phyloP scores from a whole-genome alignment of 495 filamentous ascomycete genomes.

The Podospora pseudoanserina region DNA sequence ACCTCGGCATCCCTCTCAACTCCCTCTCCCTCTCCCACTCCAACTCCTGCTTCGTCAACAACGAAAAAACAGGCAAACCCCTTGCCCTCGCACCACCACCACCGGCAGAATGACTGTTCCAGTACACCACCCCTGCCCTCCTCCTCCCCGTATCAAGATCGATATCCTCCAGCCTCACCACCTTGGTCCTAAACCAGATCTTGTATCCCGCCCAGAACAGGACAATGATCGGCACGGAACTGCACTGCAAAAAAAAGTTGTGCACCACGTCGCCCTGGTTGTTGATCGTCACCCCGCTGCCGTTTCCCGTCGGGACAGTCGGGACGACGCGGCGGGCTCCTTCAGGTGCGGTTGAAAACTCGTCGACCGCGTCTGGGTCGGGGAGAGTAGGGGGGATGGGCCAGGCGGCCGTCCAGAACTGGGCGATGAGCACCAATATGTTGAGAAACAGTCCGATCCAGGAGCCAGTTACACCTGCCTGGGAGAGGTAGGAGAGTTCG shows the following conservation, averaged over 20 bases:
- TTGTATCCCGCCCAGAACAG: constrained; percentile 76
- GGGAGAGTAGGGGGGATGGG: constrained; percentile 48
- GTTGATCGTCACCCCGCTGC: constrained; percentile 10
- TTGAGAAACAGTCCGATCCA: constrained; percentile 83
- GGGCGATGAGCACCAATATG: constrained; percentile 74
- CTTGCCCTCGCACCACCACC: not conserved
- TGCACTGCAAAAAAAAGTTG: constrained; percentile 74
- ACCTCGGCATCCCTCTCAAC: constrained; percentile 66
- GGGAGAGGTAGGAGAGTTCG: constrained; percentile 77
- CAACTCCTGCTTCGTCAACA: constrained; percentile 49
- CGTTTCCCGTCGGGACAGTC: constrained; percentile 41
- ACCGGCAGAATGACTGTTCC: no score
- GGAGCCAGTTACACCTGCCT: constrained; percentile 76
- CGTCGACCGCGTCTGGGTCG: constrained; percentile 32
- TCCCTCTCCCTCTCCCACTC: constrained; percentile 55
- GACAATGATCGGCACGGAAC: constrained; percentile 80
- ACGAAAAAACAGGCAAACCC: constrained; percentile 58
- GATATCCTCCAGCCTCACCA: constrained; percentile 66
- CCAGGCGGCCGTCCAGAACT: constrained; percentile 89
- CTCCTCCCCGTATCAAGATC: constrained; percentile 79
- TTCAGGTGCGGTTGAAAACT: not conserved
- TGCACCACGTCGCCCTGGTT: constrained; percentile 24
- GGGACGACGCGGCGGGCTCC: not conserved
- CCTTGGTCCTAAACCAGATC: constrained; percentile 65
- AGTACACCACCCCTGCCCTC: not conserved